These are phyloP conservation scores for Canavalia gladiata DNA, from an alignment of 306 rosid species.

Conservation along the genomic window DNA sequence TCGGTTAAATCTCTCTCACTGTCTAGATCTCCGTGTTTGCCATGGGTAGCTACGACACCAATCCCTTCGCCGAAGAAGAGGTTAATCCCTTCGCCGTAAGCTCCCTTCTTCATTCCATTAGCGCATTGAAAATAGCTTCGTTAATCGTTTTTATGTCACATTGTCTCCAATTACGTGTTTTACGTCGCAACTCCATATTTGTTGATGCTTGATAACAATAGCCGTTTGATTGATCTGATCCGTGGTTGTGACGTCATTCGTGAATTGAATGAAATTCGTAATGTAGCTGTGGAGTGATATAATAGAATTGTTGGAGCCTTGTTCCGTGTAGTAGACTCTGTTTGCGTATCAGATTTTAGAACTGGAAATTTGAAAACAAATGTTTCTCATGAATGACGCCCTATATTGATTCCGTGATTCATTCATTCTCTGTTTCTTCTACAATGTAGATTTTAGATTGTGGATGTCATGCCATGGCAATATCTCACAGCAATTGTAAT, in stretches of 20 bases:
- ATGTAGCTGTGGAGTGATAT: slow-evolving; percentile 42
- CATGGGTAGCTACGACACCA: slow-evolving; percentile 69
- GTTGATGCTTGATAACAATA: background rate
- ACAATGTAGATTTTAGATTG: background rate
- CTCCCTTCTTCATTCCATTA: background rate
- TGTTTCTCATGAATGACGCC: background rate
- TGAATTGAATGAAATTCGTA: slow-evolving; percentile 25
- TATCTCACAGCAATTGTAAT: too few species aligned
- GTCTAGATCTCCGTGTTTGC: slow-evolving; percentile 49
- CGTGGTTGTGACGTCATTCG: background rate
- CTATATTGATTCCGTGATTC: background rate
- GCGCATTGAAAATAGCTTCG: background rate
- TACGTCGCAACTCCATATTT: background rate
- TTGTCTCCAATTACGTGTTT: background rate
- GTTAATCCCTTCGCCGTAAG: slow-evolving; percentile 86
- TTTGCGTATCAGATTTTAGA: background rate
- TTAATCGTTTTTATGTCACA: background rate
- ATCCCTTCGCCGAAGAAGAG: slow-evolving; percentile 77
- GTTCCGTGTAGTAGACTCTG: background rate
- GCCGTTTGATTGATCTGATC: background rate
- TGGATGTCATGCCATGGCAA: background rate
- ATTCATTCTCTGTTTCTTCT: background rate
- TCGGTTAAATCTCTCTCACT: background rate
- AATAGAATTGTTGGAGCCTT: background rate
- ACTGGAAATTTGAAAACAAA: background rate